Percentiles rank a stretch among this genome's conserved stretches.
Evolutionary conservation across 1,139 yeast species (phyloP).

Genomic region (Debaryomyces udenii): DNA sequence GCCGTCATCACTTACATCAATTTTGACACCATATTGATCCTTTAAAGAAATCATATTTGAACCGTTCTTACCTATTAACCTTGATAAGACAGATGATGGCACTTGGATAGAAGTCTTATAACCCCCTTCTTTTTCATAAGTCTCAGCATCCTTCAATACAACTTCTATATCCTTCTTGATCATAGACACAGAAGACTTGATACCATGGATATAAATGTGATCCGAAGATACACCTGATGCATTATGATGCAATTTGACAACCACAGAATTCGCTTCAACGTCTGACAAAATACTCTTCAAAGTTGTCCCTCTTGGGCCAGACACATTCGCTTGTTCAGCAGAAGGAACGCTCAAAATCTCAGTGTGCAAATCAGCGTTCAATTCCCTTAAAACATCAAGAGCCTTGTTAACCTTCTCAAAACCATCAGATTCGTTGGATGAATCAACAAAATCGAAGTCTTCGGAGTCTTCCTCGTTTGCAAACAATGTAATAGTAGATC

Average conservation of each 20-base stretch:
- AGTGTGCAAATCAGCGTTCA: constrained; percentile 58
- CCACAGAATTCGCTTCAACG: constrained; percentile 43
- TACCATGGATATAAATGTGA: constrained; percentile 66
- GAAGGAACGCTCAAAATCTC: constrained; percentile 54
- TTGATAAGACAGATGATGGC: constrained; percentile 69
- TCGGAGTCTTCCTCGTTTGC: constrained; percentile 20
- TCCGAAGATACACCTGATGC: constrained; percentile 48
- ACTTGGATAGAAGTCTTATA: constrained; percentile 56
- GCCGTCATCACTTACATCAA: constrained; percentile 58
- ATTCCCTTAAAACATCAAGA: constrained; percentile 59
- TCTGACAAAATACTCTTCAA: constrained; percentile 50
- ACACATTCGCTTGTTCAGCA: constrained; percentile 58
- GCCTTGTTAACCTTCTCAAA: constrained; percentile 53
- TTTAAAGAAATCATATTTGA: constrained; percentile 66
- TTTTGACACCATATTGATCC: constrained; percentile 77
- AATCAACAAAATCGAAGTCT: constrained; percentile 39
- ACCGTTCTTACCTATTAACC: constrained; percentile 91
- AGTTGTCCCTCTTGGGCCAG: constrained; percentile 62
- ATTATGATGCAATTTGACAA: constrained; percentile 44
- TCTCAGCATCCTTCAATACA: constrained; percentile 65
- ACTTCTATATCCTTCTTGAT: constrained; percentile 56
- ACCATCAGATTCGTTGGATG: constrained; percentile 24
- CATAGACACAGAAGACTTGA: constrained; percentile 55
- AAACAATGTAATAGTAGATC: constrained; percentile 46
- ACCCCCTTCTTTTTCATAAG: constrained; percentile 60